Base-by-base conservation (phyloP, 495 filamentous ascomycete genomes). In the Saxophila tyrrhenica region DNA sequence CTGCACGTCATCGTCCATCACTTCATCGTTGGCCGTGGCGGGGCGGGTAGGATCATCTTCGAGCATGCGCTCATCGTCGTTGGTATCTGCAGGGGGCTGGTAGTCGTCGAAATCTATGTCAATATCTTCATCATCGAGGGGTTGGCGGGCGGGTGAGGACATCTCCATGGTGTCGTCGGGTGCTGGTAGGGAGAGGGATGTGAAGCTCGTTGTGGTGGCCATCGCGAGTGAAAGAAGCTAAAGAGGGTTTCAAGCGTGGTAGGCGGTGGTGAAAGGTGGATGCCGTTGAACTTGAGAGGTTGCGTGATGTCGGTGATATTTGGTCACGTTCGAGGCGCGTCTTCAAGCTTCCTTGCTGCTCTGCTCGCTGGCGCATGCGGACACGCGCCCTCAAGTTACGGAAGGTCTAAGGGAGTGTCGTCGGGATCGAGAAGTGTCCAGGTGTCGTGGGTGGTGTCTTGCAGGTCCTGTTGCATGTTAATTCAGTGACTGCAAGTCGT, bases 51-150 rank as follows among this genome's bases (percentile, higher is more conserved):
- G 65, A 52, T 59, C 60, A 43, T 60, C 53, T 22, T 48, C 52
- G 39, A 52, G 44, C 46, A 55, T 64, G 48, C 32, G 53, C 23
- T 62, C 63, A 51, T 69, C 63, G 50, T 65, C 64, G 9, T 39
- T 25, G 38, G 67, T 57, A 0, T 65, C 56, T 11, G 44, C 50
- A 19, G 63, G 65, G 51, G 74, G 75, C 53, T 76, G 79, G n/a
- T 79, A 76, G 57, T 87, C 78, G 55, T 86, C 81, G 39, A 84
- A 69, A 63, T 89, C 84, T 58, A 88, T 72, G 58, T 88, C 84
- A 59, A 88, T 84, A 52, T 88, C 85, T 57, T 86, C 82, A 62
- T 87, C 82, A 41, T 73, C 77, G 39, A 70, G 62, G 25, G 43
- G 39, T 53, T 62, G 64, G 47, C 69, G 70, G 51, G 66, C 59